Evolutionary conservation across 1,284 basidiomycete genomes (phyloP), one percentile per base, ranked within the genome.

Genomic region (Boletus albobrunnescens): DNA sequence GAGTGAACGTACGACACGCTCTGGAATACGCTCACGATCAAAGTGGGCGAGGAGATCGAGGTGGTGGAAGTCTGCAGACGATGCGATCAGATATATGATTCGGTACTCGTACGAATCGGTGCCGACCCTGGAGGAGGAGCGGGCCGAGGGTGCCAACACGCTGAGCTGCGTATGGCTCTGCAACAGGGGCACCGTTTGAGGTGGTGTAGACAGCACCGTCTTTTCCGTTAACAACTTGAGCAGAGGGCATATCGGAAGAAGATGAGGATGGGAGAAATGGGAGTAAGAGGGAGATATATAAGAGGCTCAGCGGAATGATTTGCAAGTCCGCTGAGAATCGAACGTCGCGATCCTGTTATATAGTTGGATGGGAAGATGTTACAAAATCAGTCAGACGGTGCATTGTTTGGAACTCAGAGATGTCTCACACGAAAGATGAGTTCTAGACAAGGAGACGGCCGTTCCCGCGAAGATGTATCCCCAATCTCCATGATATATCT

Each of bases 11-110:
- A 84, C 90, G 45, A 94, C 88, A 69, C 92, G 90, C 78, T 95
- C 94, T 17, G 94, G 94, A 64, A 97, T 94, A 68, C 94, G 86
- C 74, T 96, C 93, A 47, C 91, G 82, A 70, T 91, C 89, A 63
- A 95, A 94, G 77, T 94, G 91, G 33, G 89, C 84, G 56, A 95
- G 79, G 47, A 90, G 75, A 70, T 94, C 90, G 64, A 92, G 84
- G 68, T 89, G 82, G 68, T 91, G 87, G 73, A 93, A 92, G 69
- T 93, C 55, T 55, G 33, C 33, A 16, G 23, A 20, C 28, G 28
- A 27, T 12, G 23, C 7, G 40, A 58, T 60, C 32, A 55, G 24
- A 40, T 14, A 10, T 20, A 40, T n/a, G 27, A 40, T 6, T 6
- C 22, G n/a, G 22, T 14, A 20, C 12, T 9, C 19, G 11, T 14